Evolutionary conservation across 768 basidiomycete species (phyloP), one percentile per base, ranked within the genome.

Genomic region (Russula abietina): DNA sequence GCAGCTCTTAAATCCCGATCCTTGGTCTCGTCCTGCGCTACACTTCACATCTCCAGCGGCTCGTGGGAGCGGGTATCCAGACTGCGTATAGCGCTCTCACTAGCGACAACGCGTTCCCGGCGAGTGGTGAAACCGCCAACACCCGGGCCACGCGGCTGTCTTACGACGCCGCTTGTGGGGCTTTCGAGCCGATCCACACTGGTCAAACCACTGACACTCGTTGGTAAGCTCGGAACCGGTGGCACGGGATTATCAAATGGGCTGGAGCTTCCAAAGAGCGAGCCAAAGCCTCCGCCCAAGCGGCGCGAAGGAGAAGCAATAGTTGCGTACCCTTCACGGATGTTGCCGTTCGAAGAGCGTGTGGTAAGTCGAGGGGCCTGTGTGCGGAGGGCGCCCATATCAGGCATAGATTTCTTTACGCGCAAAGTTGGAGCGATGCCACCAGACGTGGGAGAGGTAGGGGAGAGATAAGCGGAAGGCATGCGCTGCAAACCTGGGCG

Each of bases 391-490:
- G 88, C 88, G 77, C 91, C 91, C 85, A 98, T 86, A 75, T 98
- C 93, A 3, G 97, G 97, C 97, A 98, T 98, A 26, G 93, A 96
- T 77, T 97, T 97, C 80, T 98, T 98, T 74, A 88, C 85, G 46
- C 95, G 87, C 59, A 98, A 82, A 46, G 84, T 78, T 58, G 70
- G 77, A 19, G 74, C 73, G 52, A 77, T 80, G 67, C 58, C 56
- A 74, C 78, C 67, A 77, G 76, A 61, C 75, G 76, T 60, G 76
- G 79, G 69, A 59, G 59, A 67, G 70, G 71, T 70, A 73, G 87
- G 81, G 14, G 82, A 80, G 26, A 92, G 81, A 71, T 91, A 93
- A 10, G 89, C 85, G 12, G 91, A 91, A 19, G 90, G 89, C 5
- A 88, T 86, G 52, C 91, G 87, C 22, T 89, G 90, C 65, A 89